Evolutionary conservation across 1,284 basidiomycete species (phyloP).

Genomic region (Apiotrichum mycotoxinovorans): DNA sequence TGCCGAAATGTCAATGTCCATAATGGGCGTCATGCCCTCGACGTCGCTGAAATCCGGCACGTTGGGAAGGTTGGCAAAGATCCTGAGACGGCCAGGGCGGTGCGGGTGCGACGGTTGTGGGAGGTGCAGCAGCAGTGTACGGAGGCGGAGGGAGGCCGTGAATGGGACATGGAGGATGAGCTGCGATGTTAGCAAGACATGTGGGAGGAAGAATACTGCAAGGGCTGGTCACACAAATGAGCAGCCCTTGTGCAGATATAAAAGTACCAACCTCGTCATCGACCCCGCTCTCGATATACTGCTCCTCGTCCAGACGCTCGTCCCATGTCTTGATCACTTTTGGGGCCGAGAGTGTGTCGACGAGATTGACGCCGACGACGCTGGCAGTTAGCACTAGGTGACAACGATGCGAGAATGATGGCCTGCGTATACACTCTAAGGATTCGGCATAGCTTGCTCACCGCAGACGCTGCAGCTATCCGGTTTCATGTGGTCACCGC

Average conservation of each 20-base stretch:
- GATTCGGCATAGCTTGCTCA: not conserved
- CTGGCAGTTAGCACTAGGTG: slow-evolving; percentile 24
- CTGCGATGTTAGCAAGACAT: slow-evolving; percentile 21
- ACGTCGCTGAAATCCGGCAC: slow-evolving; percentile 46
- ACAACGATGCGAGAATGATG: not conserved
- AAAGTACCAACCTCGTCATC: slow-evolving; percentile 47
- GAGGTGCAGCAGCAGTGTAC: slow-evolving; percentile 43
- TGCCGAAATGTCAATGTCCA: slow-evolving; percentile 43
- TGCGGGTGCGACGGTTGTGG: slow-evolving; percentile 44
- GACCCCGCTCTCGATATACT: slow-evolving; percentile 46
- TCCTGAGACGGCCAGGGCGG: slow-evolving; percentile 39
- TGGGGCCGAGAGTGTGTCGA: slow-evolving; percentile 35
- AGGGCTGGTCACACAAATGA: not conserved
- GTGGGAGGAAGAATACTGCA: not conserved
- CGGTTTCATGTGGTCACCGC: not conserved
- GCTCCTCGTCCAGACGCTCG: slow-evolving; percentile 42
- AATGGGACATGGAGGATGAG: slow-evolving; percentile 50
- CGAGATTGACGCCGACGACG: slow-evolving; percentile 45
- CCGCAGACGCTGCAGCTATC: not conserved
- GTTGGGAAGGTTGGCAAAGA: slow-evolving; percentile 44
- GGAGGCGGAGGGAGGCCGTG: slow-evolving; percentile 43
- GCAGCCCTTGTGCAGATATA: no score
- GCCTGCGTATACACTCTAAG: not conserved
- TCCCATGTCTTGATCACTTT: slow-evolving; percentile 52
- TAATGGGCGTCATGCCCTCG: slow-evolving; percentile 44